Conservation (phyloP, 495 filamentous ascomycete genomes). For the Hypomontagnella monticulosa region DNA sequence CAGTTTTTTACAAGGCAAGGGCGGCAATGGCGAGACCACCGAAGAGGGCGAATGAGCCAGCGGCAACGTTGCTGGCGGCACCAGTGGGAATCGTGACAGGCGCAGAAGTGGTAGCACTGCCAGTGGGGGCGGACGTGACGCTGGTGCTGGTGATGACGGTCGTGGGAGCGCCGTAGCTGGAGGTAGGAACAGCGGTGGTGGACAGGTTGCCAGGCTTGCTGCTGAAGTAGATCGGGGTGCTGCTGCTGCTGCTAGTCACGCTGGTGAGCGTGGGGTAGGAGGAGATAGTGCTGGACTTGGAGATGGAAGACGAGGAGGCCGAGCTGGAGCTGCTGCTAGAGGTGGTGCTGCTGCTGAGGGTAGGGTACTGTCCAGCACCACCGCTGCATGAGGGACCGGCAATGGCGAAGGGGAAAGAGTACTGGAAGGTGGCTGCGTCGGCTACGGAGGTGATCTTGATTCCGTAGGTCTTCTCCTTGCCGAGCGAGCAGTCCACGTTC, state of each 20-base stretch:
- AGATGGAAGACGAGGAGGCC: slow-evolving; percentile 14
- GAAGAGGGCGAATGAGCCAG: slow-evolving; percentile 51
- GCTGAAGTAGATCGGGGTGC: slow-evolving; percentile 10
- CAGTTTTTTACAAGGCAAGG: slow-evolving; percentile 51
- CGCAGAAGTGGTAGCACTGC: slow-evolving; percentile 27
- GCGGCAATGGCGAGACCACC: slow-evolving; percentile 54
- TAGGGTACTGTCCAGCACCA: slow-evolving; percentile 15
- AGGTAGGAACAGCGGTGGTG: slow-evolving; percentile 1
- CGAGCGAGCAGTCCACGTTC: slow-evolving; percentile 51
- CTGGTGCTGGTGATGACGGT: slow-evolving; percentile 33
- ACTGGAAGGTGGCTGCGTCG: slow-evolving; percentile 56
- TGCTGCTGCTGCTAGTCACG: slow-evolving; percentile 30
- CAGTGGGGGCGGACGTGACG: slow-evolving; percentile 25
- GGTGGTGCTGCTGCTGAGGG: slow-evolving; percentile 17
- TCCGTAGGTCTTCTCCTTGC: slow-evolving; percentile 53
- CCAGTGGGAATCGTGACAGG: slow-evolving; percentile 35
- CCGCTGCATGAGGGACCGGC: slow-evolving; percentile 38
- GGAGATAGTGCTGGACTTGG: slow-evolving; percentile 9
- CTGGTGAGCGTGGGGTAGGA: slow-evolving; percentile 33
- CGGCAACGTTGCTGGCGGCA: slow-evolving; percentile 45
- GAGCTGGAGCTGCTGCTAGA: slow-evolving; percentile 19
- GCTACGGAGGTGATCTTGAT: slow-evolving; percentile 52
- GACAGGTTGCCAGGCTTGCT: slow-evolving; percentile 20
- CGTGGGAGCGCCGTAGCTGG: slow-evolving; percentile 16
- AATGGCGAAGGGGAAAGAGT: slow-evolving; percentile 61